A percentile compares a stretch with the other conserved stretches of the same genome.
phyloP scores from a whole-genome alignment of 805 yeast genomes.

The Hanseniaspora clermontiae region DNA sequence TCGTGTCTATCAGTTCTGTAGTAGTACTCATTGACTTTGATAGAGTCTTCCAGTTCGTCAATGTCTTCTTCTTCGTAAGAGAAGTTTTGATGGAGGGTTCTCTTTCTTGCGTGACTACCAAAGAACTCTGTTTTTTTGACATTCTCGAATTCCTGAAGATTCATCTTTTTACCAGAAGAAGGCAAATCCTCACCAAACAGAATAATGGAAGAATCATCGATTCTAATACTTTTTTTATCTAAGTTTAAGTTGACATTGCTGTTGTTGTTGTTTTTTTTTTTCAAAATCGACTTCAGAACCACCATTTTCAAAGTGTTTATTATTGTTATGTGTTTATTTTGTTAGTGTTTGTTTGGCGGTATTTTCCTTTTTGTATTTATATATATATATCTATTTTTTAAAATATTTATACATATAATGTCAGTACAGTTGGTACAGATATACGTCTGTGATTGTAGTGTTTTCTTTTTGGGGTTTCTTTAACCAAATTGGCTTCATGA shows the following conservation, averaged over 20 bases:
- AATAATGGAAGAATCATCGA: conserved; percentile 1
- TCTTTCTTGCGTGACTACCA: conserved; percentile 7
- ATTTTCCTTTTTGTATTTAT: neutral
- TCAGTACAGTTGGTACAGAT: too few species aligned
- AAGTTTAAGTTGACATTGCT: conserved; percentile 5
- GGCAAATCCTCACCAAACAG: conserved; percentile 11
- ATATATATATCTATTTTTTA: too few species aligned
- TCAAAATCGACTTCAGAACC: conserved; percentile 5
- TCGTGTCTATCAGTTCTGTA: conserved; percentile 5
- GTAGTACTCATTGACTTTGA: conserved; percentile 1
- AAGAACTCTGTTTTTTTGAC: conserved; percentile 5
- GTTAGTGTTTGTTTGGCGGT: neutral
- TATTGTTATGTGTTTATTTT: neutral
- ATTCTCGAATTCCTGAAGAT: conserved; percentile 5
- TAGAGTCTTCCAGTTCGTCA: neutral
- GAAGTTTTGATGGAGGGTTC: neutral
- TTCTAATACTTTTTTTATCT: conserved; percentile 8
- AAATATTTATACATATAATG: too few species aligned
- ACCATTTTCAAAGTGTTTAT: neutral
- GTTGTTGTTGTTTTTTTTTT: neutral
- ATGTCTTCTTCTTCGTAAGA: conserved; percentile 3
- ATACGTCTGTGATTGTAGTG: too few species aligned
- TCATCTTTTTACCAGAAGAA: conserved; percentile 3
- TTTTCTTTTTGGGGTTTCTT: too few species aligned
- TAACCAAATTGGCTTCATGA: too few species aligned